Base-by-base conservation (phyloP, 345 rosid genomes). In the Durio zibethinus region DNA sequence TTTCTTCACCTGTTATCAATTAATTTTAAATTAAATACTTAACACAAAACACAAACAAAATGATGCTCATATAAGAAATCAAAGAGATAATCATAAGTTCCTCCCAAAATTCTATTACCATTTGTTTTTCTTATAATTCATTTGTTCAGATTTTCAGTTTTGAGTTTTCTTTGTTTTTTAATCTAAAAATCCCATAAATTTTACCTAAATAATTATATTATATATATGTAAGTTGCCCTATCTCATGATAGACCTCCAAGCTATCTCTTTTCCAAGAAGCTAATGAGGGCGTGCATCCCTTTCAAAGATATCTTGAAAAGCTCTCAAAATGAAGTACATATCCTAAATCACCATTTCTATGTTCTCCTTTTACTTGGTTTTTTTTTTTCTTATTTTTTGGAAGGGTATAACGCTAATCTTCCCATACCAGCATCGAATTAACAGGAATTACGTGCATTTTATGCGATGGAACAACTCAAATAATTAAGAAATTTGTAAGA, bases 381-480 rank as follows among this genome's bases (percentile, higher is more conserved):
- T 40, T 66, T 67, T 38, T 65, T 42, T 42, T 67, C 52, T 42
- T 23, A 42, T 12, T 67, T 67, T 67, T 67, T 43, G 53, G 72
- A 67, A 67, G 9, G 52, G 20, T 42, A 1, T 42, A 42, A 42
- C 14, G 72, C 35, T 67, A 23, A 67, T 67, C 53, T 21, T 42
- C 48, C 33, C 53, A 23, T 42, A 42, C 11, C 8, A 6, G 35
- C 35, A 12, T 23, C 20, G 4, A 42, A 42, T 67, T 67, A 43
- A 67, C 72, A 12, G 53, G 20, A 67, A 42, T 42, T 67, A 67
- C 23, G n/a, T 42, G 72, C 52, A 67, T 23, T 67, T 67, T 42
- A 67, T 67, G 53, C 16, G 53, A 67, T 42, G 72, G 33, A 67
- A 42, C 72, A 21, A 4, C 53, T 66, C 53, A 21, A 42, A 67